Base-by-base conservation (phyloP, 805 yeast species). In the Tetrapisispora pingtungensis region DNA sequence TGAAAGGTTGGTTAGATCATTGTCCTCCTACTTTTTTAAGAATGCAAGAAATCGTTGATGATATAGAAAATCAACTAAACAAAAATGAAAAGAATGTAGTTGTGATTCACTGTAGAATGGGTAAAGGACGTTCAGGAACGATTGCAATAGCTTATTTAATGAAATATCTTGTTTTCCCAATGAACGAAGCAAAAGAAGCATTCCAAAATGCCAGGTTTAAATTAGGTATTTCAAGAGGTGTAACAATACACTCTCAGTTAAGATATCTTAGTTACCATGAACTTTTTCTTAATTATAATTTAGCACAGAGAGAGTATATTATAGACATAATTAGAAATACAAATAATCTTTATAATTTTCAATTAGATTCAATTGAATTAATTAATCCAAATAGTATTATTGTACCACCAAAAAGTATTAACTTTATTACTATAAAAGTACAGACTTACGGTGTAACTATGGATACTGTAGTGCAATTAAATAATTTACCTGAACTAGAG, bases 71-170 rank as follows among this genome's bases (percentile, higher is more conserved):
- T 0, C 81, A 63, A 49, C 54, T 83, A 22, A 37, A 49, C 1
- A 34, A 36, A 14, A 51, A 59, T 18, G 52, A 64, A 0, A 46
- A 62, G 0, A 70, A 73, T 44, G 78, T 82, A 2, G 88, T 84
- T 0, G 71, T 84, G 0, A 61, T 90, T 7, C 97, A 90, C 58
- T 90, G 97, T 59, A 80, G 83, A 55, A 84, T 85, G 50, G 97
- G 97, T 0, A 88, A 87, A 62, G 97, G 97, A 0, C 68, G 97
- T 24, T 81, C 95, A 0, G 97, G 97, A 0, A 72, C 88, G 1
- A 63, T 86, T 1, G 74, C 75, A 7, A 77, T 84, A 47, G 85
- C 88, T 0, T 83, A 78, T 55, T 60, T 89, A 49, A 80, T 88
- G 75, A 70, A 68, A 42, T 58, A 62, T 41, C 58, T 60, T 30